Percentiles rank a stretch among this genome's conserved stretches.
These are phyloP conservation scores for Claviceps quebecensis DNA, from an alignment of 2,329 filamentous ascomycete species.

Conservation along the genomic window DNA sequence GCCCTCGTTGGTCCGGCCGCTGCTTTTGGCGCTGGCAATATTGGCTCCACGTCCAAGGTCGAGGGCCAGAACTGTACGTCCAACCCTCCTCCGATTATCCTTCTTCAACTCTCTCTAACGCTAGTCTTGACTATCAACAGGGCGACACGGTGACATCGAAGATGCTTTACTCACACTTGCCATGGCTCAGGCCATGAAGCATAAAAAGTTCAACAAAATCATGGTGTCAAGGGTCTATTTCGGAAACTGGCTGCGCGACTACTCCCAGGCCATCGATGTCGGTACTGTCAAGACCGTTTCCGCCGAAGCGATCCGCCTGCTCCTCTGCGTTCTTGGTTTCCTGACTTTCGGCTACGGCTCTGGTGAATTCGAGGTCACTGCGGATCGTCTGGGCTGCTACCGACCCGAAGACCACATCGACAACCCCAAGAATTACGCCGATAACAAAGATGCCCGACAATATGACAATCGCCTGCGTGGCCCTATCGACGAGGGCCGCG, in stretches of 20 bases:
- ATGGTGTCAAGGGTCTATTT: conserved; percentile 86
- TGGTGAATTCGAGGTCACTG: conserved; percentile 71
- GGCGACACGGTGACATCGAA: conserved; percentile 86
- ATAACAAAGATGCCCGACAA: conserved; percentile 70
- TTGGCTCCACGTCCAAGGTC: conserved; percentile 64
- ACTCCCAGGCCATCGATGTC: conserved; percentile 87
- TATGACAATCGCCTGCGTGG: conserved; percentile 73
- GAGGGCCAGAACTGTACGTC: conserved; percentile 68
- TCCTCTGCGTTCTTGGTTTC: conserved; percentile 82
- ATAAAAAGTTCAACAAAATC: conserved; percentile 78
- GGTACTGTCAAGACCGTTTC: conserved; percentile 85
- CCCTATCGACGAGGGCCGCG: conserved; percentile 62
- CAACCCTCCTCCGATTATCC: neutral
- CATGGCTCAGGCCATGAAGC: conserved; percentile 35
- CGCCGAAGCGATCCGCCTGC: conserved; percentile 76
- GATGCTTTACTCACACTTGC: conserved; percentile 68
- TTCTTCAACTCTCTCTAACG: neutral
- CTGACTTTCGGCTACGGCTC: conserved; percentile 78
- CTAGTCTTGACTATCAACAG: conserved; percentile 19
- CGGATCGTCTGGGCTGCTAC: conserved; percentile 71
- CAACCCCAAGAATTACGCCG: conserved; percentile 79
- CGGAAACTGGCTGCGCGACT: conserved; percentile 89
- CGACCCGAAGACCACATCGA: conserved; percentile 63
- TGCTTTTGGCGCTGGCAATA: conserved; percentile 82
- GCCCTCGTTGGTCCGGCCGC: conserved; percentile 52